A percentile compares a stretch with the other conserved stretches of the same genome.
phyloP scores from a whole-genome alignment of 2,329 filamentous ascomycete genomes.

The Cladosporium colombiae region DNA sequence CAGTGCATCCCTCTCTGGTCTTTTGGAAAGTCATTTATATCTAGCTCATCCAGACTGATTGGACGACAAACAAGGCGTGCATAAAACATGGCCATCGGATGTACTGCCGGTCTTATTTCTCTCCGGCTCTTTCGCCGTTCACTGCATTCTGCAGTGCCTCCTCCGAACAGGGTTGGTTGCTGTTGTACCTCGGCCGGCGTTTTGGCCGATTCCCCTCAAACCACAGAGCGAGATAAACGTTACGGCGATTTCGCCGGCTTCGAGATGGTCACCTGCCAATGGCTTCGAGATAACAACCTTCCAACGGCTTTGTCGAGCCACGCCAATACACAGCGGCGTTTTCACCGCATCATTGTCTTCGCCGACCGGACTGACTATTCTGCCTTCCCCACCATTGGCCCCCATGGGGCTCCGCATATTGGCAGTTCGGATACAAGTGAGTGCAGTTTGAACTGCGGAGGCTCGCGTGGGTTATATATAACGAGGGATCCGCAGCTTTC shows the following conservation, averaged over 20 bases:
- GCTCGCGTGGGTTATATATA: background rate
- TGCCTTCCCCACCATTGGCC: background rate
- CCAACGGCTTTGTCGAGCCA: background rate
- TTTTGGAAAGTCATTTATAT: background rate
- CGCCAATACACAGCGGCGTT: background rate
- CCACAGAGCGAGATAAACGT: too few relatives aligned
- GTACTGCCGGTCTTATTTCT: background rate
- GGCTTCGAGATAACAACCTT: background rate
- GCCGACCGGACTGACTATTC: background rate
- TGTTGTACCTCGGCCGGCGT: background rate
- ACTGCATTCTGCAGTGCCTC: background rate
- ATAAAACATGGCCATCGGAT: background rate
- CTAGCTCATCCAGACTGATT: background rate
- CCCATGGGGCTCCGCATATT: background rate
- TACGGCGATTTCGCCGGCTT: slow-evolving; percentile 1
- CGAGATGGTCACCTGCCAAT: background rate
- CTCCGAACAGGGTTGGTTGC: background rate
- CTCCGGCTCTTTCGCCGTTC: background rate
- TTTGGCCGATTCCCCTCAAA: background rate
- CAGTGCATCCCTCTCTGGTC: background rate
- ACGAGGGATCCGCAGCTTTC: background rate
- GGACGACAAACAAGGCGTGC: background rate
- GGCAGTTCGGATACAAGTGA: background rate
- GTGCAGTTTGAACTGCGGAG: background rate
- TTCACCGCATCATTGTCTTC: background rate